Evolutionary conservation across 495 filamentous ascomycete genomes (phyloP), one percentile per base, ranked within the genome.

Genomic region (Aspergillus saccharolyticus): DNA sequence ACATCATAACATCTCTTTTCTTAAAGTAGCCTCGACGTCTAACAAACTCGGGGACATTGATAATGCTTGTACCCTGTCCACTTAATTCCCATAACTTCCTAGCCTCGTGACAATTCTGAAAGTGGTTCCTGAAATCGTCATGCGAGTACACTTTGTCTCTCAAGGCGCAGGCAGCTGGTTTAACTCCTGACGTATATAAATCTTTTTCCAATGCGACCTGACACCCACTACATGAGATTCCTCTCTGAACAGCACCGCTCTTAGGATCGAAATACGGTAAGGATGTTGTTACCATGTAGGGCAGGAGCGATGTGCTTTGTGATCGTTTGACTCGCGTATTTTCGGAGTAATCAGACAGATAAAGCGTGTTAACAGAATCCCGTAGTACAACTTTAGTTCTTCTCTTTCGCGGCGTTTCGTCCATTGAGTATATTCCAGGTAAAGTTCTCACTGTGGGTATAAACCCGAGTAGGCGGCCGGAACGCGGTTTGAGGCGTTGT

Each of bases 1-100:
- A 55, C 53, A 49, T 55, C 20, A 55, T 39, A 69, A 81, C 66
- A 75, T 77, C 45, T 77, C 82, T 1, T 79, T 47, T 53, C 42
- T 54, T 52, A 17, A 54, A 60, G 42, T 30, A 53, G n/a, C 58
- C 53, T 49, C 53, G 42, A 56, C 53, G 58, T 25, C 49, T 60
- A 22, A 56, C 47, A 16, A 55, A 60, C 43, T 53, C 48, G 16
- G 58, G 53, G 53, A 49, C 0, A n/a, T 52, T 50, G 43, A 42
- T 18, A 15, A 48, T 20, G 42, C 48, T 19, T 39, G 33, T 1
- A 15, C 53, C 58, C 50, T 56, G 21, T 4, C 43, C 19, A 19
- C 58, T 53, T 22, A 49, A 33, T 16, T 43, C 53, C 58, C 48
- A 60, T 52, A 56, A 25, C 3, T 48, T 52, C 48, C 49, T 47